Evolutionary conservation across 768 basidiomycete species (phyloP).

Genomic region (Coprinopsis strossmayeri): DNA sequence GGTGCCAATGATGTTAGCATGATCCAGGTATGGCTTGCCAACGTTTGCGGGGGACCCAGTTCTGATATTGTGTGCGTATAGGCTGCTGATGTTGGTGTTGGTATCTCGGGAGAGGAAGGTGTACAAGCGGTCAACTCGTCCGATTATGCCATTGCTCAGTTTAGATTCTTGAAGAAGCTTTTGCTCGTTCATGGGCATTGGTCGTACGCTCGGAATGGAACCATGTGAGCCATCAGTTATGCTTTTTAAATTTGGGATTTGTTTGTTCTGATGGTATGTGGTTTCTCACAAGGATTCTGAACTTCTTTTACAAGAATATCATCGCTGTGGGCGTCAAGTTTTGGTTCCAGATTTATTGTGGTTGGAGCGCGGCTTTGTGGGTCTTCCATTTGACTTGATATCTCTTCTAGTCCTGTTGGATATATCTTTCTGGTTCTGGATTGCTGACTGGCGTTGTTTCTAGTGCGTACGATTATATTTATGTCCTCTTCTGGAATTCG

Average conservation of each 20-base stretch:
- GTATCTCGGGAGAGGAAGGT: conserved; percentile 96
- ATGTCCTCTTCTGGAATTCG: conserved; percentile 96
- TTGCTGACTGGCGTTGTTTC: conserved; percentile 12
- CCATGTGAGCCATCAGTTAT: conserved; percentile 9
- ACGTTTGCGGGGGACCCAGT: too few relatives aligned
- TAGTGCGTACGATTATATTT: conserved; percentile 85
- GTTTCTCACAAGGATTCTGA: conserved; percentile 94
- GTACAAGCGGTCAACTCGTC: conserved; percentile 98
- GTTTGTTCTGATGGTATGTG: too few relatives aligned
- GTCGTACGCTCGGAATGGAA: conserved; percentile 92
- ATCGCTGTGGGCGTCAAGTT: conserved; percentile 90
- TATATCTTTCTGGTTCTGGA: too few relatives aligned
- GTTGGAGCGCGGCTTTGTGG: conserved; percentile 90
- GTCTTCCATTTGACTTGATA: conserved; percentile 22
- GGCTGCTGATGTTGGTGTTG: conserved; percentile 96
- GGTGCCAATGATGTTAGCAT: conserved; percentile 99
- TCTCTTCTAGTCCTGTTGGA: too few relatives aligned
- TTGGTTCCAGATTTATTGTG: conserved; percentile 98
- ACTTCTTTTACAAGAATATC: conserved; percentile 99
- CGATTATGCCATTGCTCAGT: conserved; percentile 96
- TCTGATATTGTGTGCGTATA: too few relatives aligned
- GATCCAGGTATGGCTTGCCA: too few relatives aligned
- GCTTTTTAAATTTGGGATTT: not conserved
- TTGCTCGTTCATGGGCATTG: conserved; percentile 97
- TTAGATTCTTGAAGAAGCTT: conserved; percentile 89